These are phyloP conservation scores for Parasarocladium wereldwijsianum DNA, from an alignment of 2,329 filamentous ascomycete genomes.

Conservation along the genomic window DNA sequence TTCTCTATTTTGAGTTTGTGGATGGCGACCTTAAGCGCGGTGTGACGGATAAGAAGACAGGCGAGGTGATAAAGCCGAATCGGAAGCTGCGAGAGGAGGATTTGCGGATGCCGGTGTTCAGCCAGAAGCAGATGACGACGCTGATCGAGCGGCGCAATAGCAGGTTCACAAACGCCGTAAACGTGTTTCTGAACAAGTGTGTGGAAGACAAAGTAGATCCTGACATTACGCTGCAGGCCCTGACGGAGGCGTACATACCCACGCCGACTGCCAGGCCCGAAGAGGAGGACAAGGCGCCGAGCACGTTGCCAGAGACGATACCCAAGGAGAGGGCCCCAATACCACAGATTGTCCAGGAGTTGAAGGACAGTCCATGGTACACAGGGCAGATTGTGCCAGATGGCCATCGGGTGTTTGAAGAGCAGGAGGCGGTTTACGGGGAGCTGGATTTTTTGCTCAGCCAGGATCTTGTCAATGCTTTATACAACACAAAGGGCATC, in stretches of 20 bases:
- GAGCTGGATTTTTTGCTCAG: conserved; percentile 77
- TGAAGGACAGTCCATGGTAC: conserved; percentile 77
- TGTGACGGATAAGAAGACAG: conserved; percentile 56
- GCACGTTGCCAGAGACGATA: conserved; percentile 52
- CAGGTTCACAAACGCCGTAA: conserved; percentile 68
- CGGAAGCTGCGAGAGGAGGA: conserved; percentile 62
- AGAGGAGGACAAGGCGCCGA: conserved; percentile 17
- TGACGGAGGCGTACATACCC: conserved; percentile 48
- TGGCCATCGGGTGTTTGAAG: conserved; percentile 80
- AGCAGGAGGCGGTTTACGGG: conserved; percentile 67
- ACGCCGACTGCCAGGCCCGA: conserved; percentile 29
- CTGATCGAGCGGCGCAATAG: conserved; percentile 81
- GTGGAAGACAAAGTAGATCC: conserved; percentile 50
- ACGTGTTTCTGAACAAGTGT: conserved; percentile 63
- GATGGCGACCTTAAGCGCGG: conserved; percentile 83
- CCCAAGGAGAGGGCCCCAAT: conserved; percentile 69
- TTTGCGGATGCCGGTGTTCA: conserved; percentile 82
- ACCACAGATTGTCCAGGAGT: conserved; percentile 69
- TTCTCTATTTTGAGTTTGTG: conserved; percentile 82
- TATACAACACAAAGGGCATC: conserved; percentile 86
- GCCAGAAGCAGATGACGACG: conserved; percentile 79
- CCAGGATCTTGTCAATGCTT: conserved; percentile 83
- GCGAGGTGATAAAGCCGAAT: conserved; percentile 52
- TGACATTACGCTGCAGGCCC: conserved; percentile 44
- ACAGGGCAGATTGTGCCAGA: conserved; percentile 84